Percentiles rank a stretch among this genome's conserved stretches.
phyloP scores from a whole-genome alignment of 257 asterid genomes.

The Ocimum tenuiflorum region DNA sequence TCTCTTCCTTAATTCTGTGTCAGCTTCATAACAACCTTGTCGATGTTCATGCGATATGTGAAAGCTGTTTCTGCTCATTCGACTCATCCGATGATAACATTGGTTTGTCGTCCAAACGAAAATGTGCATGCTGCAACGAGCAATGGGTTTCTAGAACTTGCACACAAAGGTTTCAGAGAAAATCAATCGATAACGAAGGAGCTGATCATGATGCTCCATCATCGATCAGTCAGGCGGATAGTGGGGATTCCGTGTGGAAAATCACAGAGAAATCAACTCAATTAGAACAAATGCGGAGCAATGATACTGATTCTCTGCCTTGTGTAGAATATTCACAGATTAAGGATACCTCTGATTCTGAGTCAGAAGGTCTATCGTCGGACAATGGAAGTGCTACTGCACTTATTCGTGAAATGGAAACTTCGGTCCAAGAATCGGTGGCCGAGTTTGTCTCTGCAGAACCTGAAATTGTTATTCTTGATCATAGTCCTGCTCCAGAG shows the following conservation, averaged over 20 bases:
- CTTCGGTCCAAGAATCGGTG: slow-evolving; percentile 6
- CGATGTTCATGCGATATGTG: slow-evolving; percentile 52
- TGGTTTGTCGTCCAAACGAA: slow-evolving; percentile 16
- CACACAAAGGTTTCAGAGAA: background rate
- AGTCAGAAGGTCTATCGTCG: slow-evolving; percentile 27
- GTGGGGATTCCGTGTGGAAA: slow-evolving; percentile 23
- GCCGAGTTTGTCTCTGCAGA: slow-evolving; percentile 4
- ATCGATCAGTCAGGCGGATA: slow-evolving; percentile 9
- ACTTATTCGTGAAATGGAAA: slow-evolving; percentile 19
- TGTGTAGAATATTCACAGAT: slow-evolving; percentile 31
- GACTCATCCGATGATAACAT: slow-evolving; percentile 22
- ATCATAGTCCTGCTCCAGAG: slow-evolving; percentile 26
- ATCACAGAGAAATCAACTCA: slow-evolving; percentile 19
- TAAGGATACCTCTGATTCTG: slow-evolving; percentile 30
- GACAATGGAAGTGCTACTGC: slow-evolving; percentile 16
- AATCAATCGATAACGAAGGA: background rate
- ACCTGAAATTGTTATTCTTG: slow-evolving; percentile 15
- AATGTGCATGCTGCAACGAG: slow-evolving; percentile 53
- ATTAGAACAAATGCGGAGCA: slow-evolving; percentile 10
- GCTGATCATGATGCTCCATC: slow-evolving; percentile 22
- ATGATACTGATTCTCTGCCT: slow-evolving; percentile 18
- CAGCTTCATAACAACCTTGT: slow-evolving; percentile 45
- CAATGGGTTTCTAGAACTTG: slow-evolving; percentile 27
- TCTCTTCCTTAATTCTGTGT: slow-evolving; percentile 53
- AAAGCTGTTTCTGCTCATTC: slow-evolving; percentile 52